phyloP scores from a whole-genome alignment of 768 basidiomycete species.

The Lactarius vividus region DNA sequence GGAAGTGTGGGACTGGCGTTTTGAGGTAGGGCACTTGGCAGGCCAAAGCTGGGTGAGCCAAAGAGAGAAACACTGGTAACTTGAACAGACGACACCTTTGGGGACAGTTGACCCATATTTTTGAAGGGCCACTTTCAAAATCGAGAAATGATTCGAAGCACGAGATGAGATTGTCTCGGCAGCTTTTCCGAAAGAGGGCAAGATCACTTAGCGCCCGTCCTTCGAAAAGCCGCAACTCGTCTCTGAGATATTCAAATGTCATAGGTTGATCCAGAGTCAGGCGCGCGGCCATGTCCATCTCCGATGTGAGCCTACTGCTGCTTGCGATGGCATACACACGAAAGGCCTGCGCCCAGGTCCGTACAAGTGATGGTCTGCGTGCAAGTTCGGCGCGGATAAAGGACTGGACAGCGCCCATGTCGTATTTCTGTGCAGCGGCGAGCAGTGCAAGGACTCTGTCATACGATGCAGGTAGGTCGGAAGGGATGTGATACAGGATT shows the following conservation, averaged over 20 bases:
- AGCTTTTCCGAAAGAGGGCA: background rate
- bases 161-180: background rate
- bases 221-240: background rate
- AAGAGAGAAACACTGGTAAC: too few species aligned
- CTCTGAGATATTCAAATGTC: constrained; percentile 5
- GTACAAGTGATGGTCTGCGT: background rate
- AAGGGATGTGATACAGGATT: background rate
- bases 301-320: background rate
- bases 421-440: constrained; percentile 29
- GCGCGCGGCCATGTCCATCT: background rate
- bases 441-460: constrained; percentile 7
- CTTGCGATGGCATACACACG: constrained; percentile 25
- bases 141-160: background rate
- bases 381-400: background rate
- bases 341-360: constrained; percentile 2
- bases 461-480: background rate
- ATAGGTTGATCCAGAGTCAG: constrained; percentile 3
- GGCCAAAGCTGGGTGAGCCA: too few species aligned
- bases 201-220: background rate
- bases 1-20: background rate
- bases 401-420: constrained; percentile 22
- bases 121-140: background rate
- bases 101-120: background rate
- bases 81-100: background rate
- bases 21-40: background rate